phyloP scores from a whole-genome alignment of 2,329 filamentous ascomycete genomes.

The Sporothrix dimorphospora region DNA sequence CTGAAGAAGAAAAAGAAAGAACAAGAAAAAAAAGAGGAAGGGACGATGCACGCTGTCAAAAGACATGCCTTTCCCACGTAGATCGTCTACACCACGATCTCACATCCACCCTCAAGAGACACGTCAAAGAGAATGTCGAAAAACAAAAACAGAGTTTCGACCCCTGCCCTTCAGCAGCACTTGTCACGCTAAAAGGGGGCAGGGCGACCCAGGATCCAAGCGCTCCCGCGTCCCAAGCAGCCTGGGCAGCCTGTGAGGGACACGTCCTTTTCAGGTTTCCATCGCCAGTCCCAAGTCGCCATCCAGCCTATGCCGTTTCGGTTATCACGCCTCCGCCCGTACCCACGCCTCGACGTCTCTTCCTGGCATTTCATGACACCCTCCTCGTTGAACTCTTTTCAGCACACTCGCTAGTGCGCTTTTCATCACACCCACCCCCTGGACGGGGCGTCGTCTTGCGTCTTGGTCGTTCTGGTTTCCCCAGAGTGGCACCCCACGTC shows the following conservation, averaged over 20 bases:
- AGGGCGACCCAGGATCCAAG: neutral
- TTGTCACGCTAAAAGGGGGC: constrained; percentile 21
- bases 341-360: neutral
- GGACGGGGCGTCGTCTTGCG: neutral
- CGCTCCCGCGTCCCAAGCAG: constrained; percentile 7
- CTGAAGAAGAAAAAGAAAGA: no score
- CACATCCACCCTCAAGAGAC: neutral
- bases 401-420: constrained; percentile 5
- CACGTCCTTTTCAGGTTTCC: neutral
- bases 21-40: neutral
- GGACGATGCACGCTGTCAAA: neutral
- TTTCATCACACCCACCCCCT: constrained; percentile 11
- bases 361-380: neutral
- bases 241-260: no score
- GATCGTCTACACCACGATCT: no score
- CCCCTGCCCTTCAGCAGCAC: neutral
- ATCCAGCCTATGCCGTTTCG: constrained; percentile 8
- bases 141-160: neutral
- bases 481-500: constrained; percentile 19
- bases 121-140: neutral
- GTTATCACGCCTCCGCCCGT: neutral
- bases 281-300: neutral
- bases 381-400: neutral
- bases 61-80: neutral
- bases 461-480: constrained; percentile 22